Percentiles rank a stretch among this genome's conserved stretches.
Conservation (phyloP, 1,284 basidiomycete species). For the Cerioporus squamosus region DNA sequence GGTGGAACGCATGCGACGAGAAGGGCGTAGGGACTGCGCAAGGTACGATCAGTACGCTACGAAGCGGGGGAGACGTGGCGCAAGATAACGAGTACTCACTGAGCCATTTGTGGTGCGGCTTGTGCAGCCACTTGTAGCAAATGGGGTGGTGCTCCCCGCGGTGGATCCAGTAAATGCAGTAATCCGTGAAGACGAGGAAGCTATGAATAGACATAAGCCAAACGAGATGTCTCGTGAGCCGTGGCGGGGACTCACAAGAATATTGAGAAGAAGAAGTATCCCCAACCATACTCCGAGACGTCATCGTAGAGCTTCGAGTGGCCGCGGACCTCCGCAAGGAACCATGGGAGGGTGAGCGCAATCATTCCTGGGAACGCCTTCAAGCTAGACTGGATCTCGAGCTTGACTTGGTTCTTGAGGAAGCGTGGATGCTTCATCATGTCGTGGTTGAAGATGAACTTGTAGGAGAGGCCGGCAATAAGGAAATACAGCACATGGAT, state of each 20-base stretch:
- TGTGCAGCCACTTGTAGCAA: constrained; percentile 92
- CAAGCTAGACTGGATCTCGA: constrained; percentile 83
- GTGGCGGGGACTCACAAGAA: constrained; percentile 54
- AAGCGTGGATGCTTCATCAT: constrained; percentile 97
- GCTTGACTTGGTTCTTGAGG: constrained; percentile 83
- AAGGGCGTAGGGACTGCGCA: constrained; percentile 91
- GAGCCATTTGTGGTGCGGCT: constrained; percentile 99
- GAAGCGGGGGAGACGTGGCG: not conserved
- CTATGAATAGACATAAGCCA: constrained; percentile 37
- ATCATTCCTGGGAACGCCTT: constrained; percentile 84
- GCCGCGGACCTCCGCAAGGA: constrained; percentile 91
- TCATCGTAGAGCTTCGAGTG: constrained; percentile 82
- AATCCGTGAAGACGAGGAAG: constrained; percentile 95
- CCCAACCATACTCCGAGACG: constrained; percentile 73
- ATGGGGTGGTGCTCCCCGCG: constrained; percentile 87
- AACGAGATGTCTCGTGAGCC: too few species aligned
- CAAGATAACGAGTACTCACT: constrained; percentile 54
- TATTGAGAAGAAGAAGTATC: constrained; percentile 65
- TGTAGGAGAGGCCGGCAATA: constrained; percentile 86
- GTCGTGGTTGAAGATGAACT: constrained; percentile 91
- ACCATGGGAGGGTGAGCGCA: constrained; percentile 90
- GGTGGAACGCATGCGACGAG: constrained; percentile 97
- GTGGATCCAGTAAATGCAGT: constrained; percentile 91
- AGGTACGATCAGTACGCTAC: constrained; percentile 7
- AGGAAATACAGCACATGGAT: constrained; percentile 86